These are phyloP conservation scores for Agapanthus africanus DNA, from an alignment of 106 monocot species.

Conservation along the genomic window DNA sequence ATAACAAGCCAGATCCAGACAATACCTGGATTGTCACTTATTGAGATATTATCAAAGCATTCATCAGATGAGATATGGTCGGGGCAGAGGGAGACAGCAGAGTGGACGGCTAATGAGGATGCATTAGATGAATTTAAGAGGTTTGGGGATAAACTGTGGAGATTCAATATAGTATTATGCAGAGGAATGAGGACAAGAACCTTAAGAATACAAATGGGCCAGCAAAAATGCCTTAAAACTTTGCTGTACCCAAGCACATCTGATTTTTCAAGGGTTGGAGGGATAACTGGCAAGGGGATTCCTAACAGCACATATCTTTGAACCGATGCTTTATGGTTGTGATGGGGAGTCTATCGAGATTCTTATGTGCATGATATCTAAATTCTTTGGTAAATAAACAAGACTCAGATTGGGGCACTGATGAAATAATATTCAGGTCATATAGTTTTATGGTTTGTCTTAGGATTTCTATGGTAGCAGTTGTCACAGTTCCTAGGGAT, in stretches of 20 bases:
- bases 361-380: too few species aligned
- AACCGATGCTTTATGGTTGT: neutral
- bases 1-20: neutral
- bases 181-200: constrained; percentile 31
- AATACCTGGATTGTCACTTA: neutral
- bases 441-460: too few species aligned
- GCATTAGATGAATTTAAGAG: neutral
- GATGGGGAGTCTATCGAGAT: too few species aligned
- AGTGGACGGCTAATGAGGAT: neutral
- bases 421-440: too few species aligned
- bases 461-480: too few species aligned
- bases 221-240: constrained; percentile 43
- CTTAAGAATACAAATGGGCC: constrained; percentile 42
- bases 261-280: too few species aligned
- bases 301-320: constrained; percentile 52
- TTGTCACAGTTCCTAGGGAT: too few species aligned
- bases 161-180: constrained; percentile 13
- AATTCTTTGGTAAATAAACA: too few species aligned
- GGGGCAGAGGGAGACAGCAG: too few species aligned
- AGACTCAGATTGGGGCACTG: too few species aligned
- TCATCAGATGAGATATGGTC: neutral
- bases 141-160: neutral
- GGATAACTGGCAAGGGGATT: too few species aligned
- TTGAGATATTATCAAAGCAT: constrained; percentile 4
- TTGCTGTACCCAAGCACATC: constrained; percentile 34